phyloP scores from a whole-genome alignment of 352 stramenopile species.

The Phytophthora syringae region DNA sequence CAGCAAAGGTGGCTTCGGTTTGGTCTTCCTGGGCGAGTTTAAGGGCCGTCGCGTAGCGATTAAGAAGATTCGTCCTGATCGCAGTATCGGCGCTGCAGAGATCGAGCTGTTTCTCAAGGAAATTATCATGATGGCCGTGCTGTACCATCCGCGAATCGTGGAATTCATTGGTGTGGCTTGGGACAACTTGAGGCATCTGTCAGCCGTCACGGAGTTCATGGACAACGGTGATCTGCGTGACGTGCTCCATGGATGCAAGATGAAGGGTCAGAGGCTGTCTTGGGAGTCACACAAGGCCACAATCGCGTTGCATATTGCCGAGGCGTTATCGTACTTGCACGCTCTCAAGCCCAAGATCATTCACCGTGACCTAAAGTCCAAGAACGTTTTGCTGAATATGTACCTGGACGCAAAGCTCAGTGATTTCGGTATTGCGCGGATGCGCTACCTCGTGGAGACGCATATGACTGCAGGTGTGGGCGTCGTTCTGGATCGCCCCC shows the following conservation, averaged over 20 bases:
- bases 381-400: conserved; percentile 58
- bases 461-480: conserved; percentile 52
- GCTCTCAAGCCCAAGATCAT: conserved; percentile 56
- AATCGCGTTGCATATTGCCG: conserved; percentile 59
- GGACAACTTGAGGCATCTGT: conserved; percentile 49
- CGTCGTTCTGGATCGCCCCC: conserved; percentile 53
- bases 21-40: conserved; percentile 60
- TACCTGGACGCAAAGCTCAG: conserved; percentile 73
- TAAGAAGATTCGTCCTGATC: conserved; percentile 53
- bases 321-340: conserved; percentile 60
- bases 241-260: conserved; percentile 48
- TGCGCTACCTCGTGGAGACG: conserved; percentile 43
- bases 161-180: conserved; percentile 56
- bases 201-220: conserved; percentile 66
- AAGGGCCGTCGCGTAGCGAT: conserved; percentile 47
- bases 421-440: conserved; percentile 64
- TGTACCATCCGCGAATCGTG: conserved; percentile 54
- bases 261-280: conserved; percentile 35
- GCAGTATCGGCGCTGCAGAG: conserved; percentile 24
- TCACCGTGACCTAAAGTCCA: conserved; percentile 55
- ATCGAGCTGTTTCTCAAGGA: conserved; percentile 55
- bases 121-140: conserved; percentile 50
- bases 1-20: conserved; percentile 53
- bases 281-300: conserved; percentile 54
- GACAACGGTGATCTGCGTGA: conserved; percentile 59